A percentile compares a stretch with the other conserved stretches of the same genome.
These are phyloP conservation scores for Globisporangium heterothallicum DNA, from an alignment of 352 stramenopile species.

Conservation along the genomic window DNA sequence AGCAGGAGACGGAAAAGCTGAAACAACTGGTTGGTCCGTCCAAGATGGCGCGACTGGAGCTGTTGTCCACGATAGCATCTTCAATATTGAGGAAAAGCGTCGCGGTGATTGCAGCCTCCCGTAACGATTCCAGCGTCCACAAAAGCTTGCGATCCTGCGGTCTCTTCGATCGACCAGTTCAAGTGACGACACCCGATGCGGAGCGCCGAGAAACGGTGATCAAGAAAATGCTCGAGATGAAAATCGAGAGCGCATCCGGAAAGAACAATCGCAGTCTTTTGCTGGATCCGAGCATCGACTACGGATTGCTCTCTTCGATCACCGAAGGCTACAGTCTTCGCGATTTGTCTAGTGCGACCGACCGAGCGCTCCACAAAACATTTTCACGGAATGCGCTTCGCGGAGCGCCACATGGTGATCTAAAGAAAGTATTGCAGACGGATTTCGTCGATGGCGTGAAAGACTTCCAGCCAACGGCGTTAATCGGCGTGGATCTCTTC, in stretches of 20 bases:
- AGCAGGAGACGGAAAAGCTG: constrained; percentile 29
- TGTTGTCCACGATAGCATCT: constrained; percentile 39
- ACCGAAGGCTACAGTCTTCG: constrained; percentile 82
- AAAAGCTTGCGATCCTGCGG: constrained; percentile 53
- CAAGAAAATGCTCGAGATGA: constrained; percentile 51
- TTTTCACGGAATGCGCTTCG: constrained; percentile 33
- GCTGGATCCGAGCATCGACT: constrained; percentile 60
- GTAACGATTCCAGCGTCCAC: constrained; percentile 65
- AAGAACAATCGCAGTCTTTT: constrained; percentile 13
- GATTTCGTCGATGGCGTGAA: constrained; percentile 76
- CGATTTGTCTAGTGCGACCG: constrained; percentile 62
- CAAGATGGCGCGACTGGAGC: constrained; percentile 20
- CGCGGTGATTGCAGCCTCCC: constrained; percentile 45
- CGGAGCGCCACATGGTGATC: background rate
- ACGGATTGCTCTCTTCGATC: constrained; percentile 45
- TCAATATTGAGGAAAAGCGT: constrained; percentile 69
- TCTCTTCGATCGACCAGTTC: constrained; percentile 65
- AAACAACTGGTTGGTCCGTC: constrained; percentile 14
- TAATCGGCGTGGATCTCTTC: constrained; percentile 79
- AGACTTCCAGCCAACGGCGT: constrained; percentile 74
- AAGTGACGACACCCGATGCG: constrained; percentile 52
- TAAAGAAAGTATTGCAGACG: constrained; percentile 34
- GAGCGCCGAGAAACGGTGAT: constrained; percentile 62
- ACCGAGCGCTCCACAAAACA: constrained; percentile 62
- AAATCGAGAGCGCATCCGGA: constrained; percentile 15